Base-by-base conservation (phyloP, 176 grass and related monocot species). In the Pontederia paniculata region DNA sequence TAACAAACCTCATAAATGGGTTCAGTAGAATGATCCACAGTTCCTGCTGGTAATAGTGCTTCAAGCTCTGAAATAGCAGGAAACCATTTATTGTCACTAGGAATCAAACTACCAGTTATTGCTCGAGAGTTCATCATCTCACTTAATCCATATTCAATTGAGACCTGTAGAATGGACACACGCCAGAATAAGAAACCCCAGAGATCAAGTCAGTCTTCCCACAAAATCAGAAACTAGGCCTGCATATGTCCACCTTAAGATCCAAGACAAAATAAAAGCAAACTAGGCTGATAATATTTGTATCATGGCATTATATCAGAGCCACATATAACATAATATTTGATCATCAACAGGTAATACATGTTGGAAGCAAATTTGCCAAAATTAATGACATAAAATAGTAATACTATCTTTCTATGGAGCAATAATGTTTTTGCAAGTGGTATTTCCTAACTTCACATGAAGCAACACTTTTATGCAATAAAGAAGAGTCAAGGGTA, bases 101-200 rank as follows among this genome's bases (percentile, higher is more conserved):
- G 77, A 17, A 57, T 75, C 0, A 78, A 0, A 3, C 17, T 60
- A 47, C 25, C 12, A 31, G 79, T 70, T 71, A 89, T 80, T 22
- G 82, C 82, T 52, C 57, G 65, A 13, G 56, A 4, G 58, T 86
- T 89, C 73, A 96, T 74, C 85, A 96, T 85, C 71, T 96, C 90
- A 8, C 73, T 81, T 56, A 96, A 45, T 10, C 82, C 85, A 48
- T 81, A 86, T 68, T 89, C 85, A 17, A 89, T 78, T 12, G 90
- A 96, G 52, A 86, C 82, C 90, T 96, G 60, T 37, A 21, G 77
- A 66, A 17, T 37, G 19, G n/a, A 67, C 65, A 55, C 52, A 60
- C 5, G 14, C 25, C 8, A 54, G 51, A 45, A 23, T 10, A 25
- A 20, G 23, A 46, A 13, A 70, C 23, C 17, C 25, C 12, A 25